These are phyloP conservation scores for Camellia lanceoleosa DNA, from an alignment of 148 eudicot species.

Conservation along the genomic window DNA sequence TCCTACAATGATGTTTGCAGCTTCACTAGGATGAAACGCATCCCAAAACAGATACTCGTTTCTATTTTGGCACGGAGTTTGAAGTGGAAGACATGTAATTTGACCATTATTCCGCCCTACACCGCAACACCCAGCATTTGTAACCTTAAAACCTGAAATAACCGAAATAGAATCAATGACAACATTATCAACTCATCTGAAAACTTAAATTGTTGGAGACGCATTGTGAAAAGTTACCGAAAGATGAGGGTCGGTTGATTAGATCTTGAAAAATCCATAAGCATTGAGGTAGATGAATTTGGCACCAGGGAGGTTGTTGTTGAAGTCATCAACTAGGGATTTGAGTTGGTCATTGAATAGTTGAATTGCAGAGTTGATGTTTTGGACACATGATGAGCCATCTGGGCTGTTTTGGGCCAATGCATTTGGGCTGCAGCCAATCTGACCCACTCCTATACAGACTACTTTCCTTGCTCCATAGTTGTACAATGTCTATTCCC, in stretches of 20 bases:
- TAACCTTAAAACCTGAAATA: conserved; percentile 59
- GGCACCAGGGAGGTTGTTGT: conserved; percentile 32
- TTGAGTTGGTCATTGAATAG: conserved; percentile 40
- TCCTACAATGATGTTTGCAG: conserved; percentile 49
- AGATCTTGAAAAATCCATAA: conserved; percentile 53
- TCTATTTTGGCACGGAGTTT: conserved; percentile 49
- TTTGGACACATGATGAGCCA: conserved; percentile 52
- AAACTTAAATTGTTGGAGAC: neutral
- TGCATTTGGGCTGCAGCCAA: conserved; percentile 52
- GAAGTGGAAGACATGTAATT: conserved; percentile 67
- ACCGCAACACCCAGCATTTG: conserved; percentile 85
- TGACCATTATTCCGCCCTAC: conserved; percentile 88
- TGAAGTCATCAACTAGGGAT: conserved; percentile 38
- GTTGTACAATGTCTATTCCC: conserved; percentile 27
- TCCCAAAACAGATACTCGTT: conserved; percentile 65
- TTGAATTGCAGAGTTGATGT: conserved; percentile 39
- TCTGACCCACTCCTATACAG: conserved; percentile 44
- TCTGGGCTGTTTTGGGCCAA: conserved; percentile 73
- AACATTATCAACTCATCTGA: neutral
- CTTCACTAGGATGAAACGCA: conserved; percentile 66
- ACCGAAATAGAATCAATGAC: neutral
- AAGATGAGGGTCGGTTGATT: conserved; percentile 27
- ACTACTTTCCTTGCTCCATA: conserved; percentile 57
- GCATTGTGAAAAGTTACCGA: conserved; percentile 18
- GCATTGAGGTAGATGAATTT: conserved; percentile 42